phyloP scores from a whole-genome alignment of 805 yeast genomes.

The Clavispora vitiphila region DNA sequence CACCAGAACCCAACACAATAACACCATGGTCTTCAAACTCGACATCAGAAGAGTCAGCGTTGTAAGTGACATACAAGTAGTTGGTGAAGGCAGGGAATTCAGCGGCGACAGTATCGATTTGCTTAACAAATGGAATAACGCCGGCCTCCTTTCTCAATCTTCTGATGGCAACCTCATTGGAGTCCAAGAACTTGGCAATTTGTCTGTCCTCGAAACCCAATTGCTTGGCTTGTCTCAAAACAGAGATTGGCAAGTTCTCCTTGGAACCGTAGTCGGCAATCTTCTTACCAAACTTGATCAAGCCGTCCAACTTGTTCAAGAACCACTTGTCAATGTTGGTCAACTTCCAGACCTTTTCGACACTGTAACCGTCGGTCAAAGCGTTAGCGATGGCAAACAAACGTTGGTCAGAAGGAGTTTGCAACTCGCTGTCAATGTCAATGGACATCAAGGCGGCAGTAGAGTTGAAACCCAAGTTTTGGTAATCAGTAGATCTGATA shows the following conservation, averaged over 20 bases:
- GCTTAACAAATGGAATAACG: constrained; percentile 89
- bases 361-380: constrained; percentile 79
- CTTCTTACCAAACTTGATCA: constrained; percentile 66
- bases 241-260: constrained; percentile 56
- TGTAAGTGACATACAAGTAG: constrained; percentile 93
- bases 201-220: constrained; percentile 95
- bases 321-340: constrained; percentile 96
- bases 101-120: constrained; percentile 96
- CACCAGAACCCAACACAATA: constrained; percentile 97
- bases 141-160: constrained; percentile 73
- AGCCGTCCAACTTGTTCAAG: constrained; percentile 73
- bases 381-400: constrained; percentile 96
- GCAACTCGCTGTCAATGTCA: constrained; percentile 88
- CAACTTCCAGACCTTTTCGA: constrained; percentile 86
- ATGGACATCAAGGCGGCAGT: constrained; percentile 83
- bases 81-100: constrained; percentile 98
- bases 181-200: constrained; percentile 71
- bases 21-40: constrained; percentile 86
- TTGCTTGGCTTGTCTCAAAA: constrained; percentile 75
- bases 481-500: constrained; percentile 91
- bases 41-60: constrained; percentile 82
- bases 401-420: constrained; percentile 96
- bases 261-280: constrained; percentile 52
- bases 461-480: constrained; percentile 87
- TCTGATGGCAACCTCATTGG: constrained; percentile 78